phyloP scores from a whole-genome alignment of 2,329 filamentous ascomycete genomes.

The Cryoendolithus antarcticus region DNA sequence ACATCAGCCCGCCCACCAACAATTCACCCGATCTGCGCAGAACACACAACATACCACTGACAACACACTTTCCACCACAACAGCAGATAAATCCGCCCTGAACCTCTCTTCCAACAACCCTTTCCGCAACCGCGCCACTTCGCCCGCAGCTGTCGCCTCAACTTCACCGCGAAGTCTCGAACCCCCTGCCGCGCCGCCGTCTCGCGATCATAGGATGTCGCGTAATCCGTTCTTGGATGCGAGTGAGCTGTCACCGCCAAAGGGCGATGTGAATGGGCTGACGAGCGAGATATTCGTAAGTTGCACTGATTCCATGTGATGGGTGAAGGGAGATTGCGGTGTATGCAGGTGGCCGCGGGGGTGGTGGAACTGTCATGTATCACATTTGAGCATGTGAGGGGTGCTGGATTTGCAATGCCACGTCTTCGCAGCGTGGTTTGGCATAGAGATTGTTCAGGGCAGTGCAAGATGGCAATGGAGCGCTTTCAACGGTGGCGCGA shows the following conservation, averaged over 20 bases:
- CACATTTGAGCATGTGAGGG: no score
- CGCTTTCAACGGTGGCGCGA: constrained; percentile 26
- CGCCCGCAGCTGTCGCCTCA: constrained; percentile 33
- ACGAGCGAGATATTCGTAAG: no score
- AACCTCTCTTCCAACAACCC: constrained; percentile 67
- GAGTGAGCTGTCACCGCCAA: constrained; percentile 12
- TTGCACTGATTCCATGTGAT: no score
- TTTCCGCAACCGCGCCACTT: constrained; percentile 60
- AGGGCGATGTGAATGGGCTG: constrained; percentile 28
- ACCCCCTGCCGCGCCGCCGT: constrained; percentile 10
- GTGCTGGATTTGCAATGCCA: no score
- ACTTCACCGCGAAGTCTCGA: constrained; percentile 15
- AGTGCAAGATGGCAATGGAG: constrained; percentile 14
- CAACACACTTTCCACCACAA: constrained; percentile 1
- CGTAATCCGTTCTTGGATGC: constrained; percentile 61
- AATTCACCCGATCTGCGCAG: neutral
- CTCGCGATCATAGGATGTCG: constrained; percentile 37
- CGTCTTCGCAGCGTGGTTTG: no score
- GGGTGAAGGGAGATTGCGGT: no score
- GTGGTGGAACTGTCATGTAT: no score
- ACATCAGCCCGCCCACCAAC: neutral
- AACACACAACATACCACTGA: constrained; percentile 1
- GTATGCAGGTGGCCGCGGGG: no score
- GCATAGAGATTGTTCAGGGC: no score
- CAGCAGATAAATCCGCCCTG: constrained; percentile 25